Base-by-base conservation (phyloP, 768 basidiomycete genomes). In the Suillus ampliporus region DNA sequence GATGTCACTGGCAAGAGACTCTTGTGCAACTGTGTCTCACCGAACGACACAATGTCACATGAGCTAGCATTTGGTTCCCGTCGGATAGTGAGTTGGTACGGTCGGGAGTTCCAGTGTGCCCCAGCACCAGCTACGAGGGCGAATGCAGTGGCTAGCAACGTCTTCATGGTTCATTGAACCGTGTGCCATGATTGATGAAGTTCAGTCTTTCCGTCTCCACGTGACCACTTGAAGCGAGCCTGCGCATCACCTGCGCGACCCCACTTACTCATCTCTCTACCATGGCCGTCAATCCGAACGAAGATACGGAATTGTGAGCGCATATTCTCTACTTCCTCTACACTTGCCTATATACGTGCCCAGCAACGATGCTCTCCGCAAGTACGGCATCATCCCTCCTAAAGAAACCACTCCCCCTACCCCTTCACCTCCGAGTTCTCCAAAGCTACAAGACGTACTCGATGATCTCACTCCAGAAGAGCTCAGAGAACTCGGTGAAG, bases 281-380 rank as follows among this genome's bases (percentile, higher is more conserved):
- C 43, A 89, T 91, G 89, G 78, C 89, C 7, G 76, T 90, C 59
- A 94, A 95, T 72, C 85, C 91, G 35, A 83, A 95, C 82, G 92
- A 97, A 80, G 95, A 98, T 75, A 97, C 95, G 3, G 95, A 98
- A 84, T 97, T 98, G 95, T 96, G 75, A 77, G 92, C 76, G 23
- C 31, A 17, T 34, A 10, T 8, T 38, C 28, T 40, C 15, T 8
- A 56, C 4, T 63, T 28, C 19, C 5, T 41, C 28, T 40, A 40
- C 31, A 9, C 26, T 28, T 47, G 19, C 50, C 57, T 61, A 62
- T 35, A 34, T 37, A 14, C 37, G 0, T 38, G 0, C 62, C n/a
- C 71, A 98, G 95, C 78, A 95, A 97, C 76, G 96, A 98, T 72
- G 92, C 91, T 23, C 86, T 98, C 13, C 90, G 95, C 62, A 95